phyloP scores from a whole-genome alignment of 345 rosid genomes.

The Trapa incisa region DNA sequence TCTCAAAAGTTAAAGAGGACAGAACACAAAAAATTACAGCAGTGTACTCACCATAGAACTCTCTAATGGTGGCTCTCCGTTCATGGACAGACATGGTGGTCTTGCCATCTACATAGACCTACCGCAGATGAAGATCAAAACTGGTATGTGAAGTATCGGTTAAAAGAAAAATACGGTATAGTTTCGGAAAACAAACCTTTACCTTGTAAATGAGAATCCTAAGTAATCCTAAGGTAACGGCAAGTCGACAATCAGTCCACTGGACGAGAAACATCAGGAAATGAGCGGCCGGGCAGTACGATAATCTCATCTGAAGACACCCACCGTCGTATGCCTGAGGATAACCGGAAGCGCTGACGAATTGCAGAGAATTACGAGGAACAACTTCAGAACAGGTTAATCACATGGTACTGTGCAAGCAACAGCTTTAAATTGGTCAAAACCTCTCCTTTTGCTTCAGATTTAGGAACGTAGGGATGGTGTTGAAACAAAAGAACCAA shows the following conservation, averaged over 20 bases:
- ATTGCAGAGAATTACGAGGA: background rate
- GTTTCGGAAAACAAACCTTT: background rate
- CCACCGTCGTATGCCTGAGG: conserved; percentile 79
- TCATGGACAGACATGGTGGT: conserved; percentile 75
- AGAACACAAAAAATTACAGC: background rate
- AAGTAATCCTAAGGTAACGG: conserved; percentile 86
- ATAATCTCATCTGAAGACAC: conserved; percentile 88
- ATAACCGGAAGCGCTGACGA: conserved; percentile 76
- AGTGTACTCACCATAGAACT: conserved; percentile 63
- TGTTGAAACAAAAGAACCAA: too few species aligned
- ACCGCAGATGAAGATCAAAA: background rate
- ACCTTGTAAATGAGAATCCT: conserved; percentile 86
- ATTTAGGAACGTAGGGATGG: background rate
- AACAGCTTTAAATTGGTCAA: background rate
- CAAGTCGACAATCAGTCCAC: conserved; percentile 89
- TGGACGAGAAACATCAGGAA: conserved; percentile 82
- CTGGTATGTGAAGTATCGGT: background rate
- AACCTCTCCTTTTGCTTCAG: background rate
- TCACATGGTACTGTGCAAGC: background rate
- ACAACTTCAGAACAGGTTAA: background rate
- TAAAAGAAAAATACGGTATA: background rate
- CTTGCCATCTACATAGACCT: conserved; percentile 92
- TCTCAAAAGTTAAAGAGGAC: background rate
- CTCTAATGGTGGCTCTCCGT: conserved; percentile 74
- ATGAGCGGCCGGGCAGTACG: conserved; percentile 84